Evolutionary conservation across 1,139 yeast genomes (phyloP), one percentile per base, ranked within the genome.

Genomic region (Hyphopichia fennica): DNA sequence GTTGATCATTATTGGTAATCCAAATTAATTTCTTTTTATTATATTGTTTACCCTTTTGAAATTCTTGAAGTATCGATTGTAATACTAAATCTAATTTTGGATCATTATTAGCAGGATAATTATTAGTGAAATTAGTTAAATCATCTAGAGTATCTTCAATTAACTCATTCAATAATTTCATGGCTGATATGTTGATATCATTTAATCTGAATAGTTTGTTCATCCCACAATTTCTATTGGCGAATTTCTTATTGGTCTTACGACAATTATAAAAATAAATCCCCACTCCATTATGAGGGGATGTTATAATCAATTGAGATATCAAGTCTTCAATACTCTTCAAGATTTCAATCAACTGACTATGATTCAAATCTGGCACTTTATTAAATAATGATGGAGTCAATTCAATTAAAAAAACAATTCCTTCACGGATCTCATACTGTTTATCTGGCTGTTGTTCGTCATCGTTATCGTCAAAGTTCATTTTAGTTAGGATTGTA

Each of bases 261-360:
- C 50, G 59, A 48, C 82, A 69, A 51, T 83, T 79, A 60, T 79
- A 81, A 20, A 85, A 58, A 52, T 80, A 84, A 38, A 85, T 73
- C 0, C 90, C 91, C 29, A 84, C 65, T 0, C 89, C 90, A 0
- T 89, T 80, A 44, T 70, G 71, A 2, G 87, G 85, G 43, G 77
- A 59, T 0, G 84, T 72, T 34, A 82, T 79, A 1, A 82, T 75
- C 45, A 84, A 63, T 35, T 79, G 83, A 4, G 79, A 67, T 69
- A 83, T 75, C 39, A 85, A 63, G 9, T 75, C 79, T 44, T 73
- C 66, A 20, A 84, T 62, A n/a, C 83, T 70, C 14, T 68, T 66
- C 25, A 85, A 57, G 13, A 85, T 79, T 44, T 75, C 79, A 23
- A 67, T 53, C n/a, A 84, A 53, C 46, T 77, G 80, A 39, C 65